These are phyloP conservation scores for Plasmodium blacklocki DNA, from an alignment of 169 alveolate species.

Conservation along the genomic window DNA sequence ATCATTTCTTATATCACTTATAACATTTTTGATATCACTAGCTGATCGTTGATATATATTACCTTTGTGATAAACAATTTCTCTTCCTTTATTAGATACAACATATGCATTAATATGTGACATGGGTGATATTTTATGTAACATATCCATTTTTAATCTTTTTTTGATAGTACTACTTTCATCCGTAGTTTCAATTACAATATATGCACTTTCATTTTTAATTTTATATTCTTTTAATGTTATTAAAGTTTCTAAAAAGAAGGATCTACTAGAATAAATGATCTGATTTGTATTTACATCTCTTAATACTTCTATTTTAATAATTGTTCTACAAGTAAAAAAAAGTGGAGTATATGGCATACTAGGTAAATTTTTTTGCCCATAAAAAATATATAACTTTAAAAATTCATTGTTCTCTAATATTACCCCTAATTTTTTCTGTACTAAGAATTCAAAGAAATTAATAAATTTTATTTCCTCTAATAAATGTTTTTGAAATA, in stretches of 20 bases:
- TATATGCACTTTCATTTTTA: conserved; percentile 58
- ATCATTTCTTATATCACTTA: conserved; percentile 62
- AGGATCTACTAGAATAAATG: conserved; percentile 65
- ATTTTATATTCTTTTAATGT: conserved; percentile 65
- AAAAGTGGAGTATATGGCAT: conserved; percentile 44
- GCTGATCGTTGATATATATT: conserved; percentile 68
- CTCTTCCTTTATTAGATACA: conserved; percentile 48
- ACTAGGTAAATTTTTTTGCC: conserved; percentile 32
- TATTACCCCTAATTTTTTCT: conserved; percentile 35
- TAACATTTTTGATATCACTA: conserved; percentile 51
- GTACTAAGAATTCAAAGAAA: conserved; percentile 34
- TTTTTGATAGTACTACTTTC: conserved; percentile 56
- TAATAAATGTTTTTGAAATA: conserved; percentile 42
- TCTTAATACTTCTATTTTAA: conserved; percentile 62
- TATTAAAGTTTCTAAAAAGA: conserved; percentile 61
- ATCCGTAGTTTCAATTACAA: conserved; percentile 51
- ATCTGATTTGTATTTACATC: conserved; percentile 62
- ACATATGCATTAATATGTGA: conserved; percentile 69
- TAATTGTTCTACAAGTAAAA: conserved; percentile 60
- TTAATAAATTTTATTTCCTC: conserved; percentile 59
- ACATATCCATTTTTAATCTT: conserved; percentile 70
- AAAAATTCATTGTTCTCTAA: conserved; percentile 40
- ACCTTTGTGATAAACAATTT: conserved; percentile 70
- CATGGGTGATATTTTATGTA: conserved; percentile 53
- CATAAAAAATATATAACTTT: conserved; percentile 58